These are phyloP conservation scores for Linum usitatissimum DNA, from an alignment of 345 rosid species.

Conservation along the genomic window DNA sequence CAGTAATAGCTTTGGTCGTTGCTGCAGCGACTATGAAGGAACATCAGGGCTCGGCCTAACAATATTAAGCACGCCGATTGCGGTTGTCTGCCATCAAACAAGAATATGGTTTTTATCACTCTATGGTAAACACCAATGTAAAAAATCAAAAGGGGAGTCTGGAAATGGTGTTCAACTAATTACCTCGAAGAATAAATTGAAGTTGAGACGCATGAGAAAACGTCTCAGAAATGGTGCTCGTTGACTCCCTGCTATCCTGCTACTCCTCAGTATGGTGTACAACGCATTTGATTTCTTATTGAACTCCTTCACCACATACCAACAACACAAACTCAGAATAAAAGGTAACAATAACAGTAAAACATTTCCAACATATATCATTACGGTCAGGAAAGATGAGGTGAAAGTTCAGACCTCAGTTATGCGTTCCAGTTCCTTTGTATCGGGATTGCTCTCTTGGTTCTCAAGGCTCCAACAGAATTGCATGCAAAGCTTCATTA, in stretches of 20 bases:
- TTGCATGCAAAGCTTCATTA: constrained; percentile 91
- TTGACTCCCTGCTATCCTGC: constrained; percentile 92
- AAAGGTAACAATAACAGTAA: too few species aligned
- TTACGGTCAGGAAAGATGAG: neutral
- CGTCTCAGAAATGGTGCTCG: constrained; percentile 93
- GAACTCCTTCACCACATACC: constrained; percentile 49
- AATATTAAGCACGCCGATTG: constrained; percentile 70
- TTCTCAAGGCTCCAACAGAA: constrained; percentile 96
- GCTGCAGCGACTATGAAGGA: neutral
- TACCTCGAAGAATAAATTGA: constrained; percentile 89
- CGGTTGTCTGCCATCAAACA: constrained; percentile 48
- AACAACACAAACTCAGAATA: too few species aligned
- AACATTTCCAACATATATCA: too few species aligned
- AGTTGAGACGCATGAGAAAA: constrained; percentile 83
- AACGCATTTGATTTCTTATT: constrained; percentile 89
- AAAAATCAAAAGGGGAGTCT: neutral
- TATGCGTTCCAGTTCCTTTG: constrained; percentile 71
- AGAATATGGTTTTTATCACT: constrained; percentile 7
- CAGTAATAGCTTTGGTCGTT: neutral
- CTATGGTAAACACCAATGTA: constrained; percentile 1
- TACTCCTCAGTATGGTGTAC: constrained; percentile 79
- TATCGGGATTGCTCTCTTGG: constrained; percentile 67
- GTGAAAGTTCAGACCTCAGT: constrained; percentile 17
- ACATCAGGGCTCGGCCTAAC: constrained; percentile 57
- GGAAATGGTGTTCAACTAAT: neutral